Evolutionary conservation across 805 yeast species (phyloP), one percentile per base, ranked within the genome.

Genomic region (Lipomyces japonicus): DNA sequence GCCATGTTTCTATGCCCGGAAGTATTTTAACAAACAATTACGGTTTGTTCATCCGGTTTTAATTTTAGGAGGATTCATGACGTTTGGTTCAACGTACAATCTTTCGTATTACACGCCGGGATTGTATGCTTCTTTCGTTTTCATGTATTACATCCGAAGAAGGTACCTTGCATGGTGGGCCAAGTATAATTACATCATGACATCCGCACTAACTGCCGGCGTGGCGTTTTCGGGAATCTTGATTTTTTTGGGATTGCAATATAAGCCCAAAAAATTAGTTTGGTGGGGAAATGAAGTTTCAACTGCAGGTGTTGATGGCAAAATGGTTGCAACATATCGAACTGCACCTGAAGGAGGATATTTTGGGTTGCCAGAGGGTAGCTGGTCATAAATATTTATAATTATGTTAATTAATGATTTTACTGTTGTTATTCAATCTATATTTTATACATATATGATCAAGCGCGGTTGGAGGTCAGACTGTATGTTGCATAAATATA

Each of bases 131-230:
- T 83, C 86, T 2, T 75, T 74, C 56, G 46, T 73, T 7, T 83
- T 82, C 69, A 80, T 79, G 68, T 80, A 73, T 66, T 71, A 72
- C 60, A 68, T 83, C 51, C 79, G 78, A 55, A 71, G 77, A 42
- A 70, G 71, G 51, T 81, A 78, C 68, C 70, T 77, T 42, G 68
- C 73, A 41, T 83, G 89, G 89, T 83, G 89, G 89, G 80, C 82
- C 35, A 82, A 82, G 66, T 84, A 83, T 65, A 82, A 81, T 63
- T 82, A 80, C 62, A 75, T 81, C 2, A 68, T 84, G 48, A 75
- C 85, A 18, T 79, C 84, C 24, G 89, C 80, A 1, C 65, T 84
- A 19, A 82, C 82, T 39, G 76, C 83, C 7, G 87, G 87, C 0
- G 74, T 82, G 14, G 86, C 86, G 0, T 72, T 80, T 56, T 75